Evolutionary conservation across 768 basidiomycete genomes (phyloP).

Genomic region (Lentinula aciculospora): DNA sequence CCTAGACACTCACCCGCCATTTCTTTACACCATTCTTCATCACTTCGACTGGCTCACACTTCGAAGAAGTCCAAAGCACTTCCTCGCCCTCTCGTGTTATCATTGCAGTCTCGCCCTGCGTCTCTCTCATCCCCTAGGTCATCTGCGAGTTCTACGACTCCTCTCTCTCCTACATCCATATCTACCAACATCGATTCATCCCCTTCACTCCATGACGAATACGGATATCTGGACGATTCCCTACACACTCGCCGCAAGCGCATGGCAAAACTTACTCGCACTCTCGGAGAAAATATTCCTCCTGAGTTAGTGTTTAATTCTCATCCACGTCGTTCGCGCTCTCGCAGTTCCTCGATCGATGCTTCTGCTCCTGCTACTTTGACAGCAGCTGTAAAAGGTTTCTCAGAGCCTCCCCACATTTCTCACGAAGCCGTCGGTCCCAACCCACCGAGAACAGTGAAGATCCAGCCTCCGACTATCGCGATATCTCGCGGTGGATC

Average conservation of each 20-base stretch:
- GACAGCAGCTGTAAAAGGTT: background rate
- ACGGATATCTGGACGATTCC: conserved; percentile 9
- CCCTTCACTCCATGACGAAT: conserved; percentile 4
- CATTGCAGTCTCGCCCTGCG: conserved; percentile 5
- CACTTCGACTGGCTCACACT: background rate
- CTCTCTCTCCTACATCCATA: background rate
- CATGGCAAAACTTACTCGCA: conserved; percentile 53
- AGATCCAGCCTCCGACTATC: background rate
- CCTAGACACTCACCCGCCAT: conserved; percentile 8
- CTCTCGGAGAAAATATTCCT: conserved; percentile 56
- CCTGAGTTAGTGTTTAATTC: conserved; percentile 41
- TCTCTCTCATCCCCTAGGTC: background rate
- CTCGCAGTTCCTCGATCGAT: background rate
- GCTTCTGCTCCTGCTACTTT: background rate
- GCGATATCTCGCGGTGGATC: background rate
- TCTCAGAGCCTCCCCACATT: background rate
- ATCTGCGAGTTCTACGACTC: background rate
- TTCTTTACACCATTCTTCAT: conserved; percentile 6
- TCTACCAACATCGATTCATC: conserved; percentile 1
- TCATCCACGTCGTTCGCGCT: conserved; percentile 4
- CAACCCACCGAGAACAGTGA: background rate
- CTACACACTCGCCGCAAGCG: conserved; percentile 30
- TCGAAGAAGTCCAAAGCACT: conserved; percentile 2
- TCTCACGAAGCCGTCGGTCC: background rate
- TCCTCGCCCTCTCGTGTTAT: conserved; percentile 9